Conservation (phyloP, 495 filamentous ascomycete species). For the Penicillium diatomitis region DNA sequence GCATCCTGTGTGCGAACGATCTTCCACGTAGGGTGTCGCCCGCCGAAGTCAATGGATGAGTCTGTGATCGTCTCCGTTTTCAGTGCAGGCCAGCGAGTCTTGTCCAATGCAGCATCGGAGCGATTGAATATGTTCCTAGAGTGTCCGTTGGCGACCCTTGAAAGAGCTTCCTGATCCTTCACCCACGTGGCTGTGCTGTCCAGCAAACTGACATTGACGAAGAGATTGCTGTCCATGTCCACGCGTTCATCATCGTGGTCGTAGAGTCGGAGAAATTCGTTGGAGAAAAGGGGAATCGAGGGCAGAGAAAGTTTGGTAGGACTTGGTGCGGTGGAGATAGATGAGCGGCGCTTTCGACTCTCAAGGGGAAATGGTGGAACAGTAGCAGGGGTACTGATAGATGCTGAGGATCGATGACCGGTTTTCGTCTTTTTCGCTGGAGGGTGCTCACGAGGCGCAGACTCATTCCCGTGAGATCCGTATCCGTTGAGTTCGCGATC, state of each 20-base stretch:
- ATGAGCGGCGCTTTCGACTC: conserved; percentile 44
- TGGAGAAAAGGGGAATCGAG: conserved; percentile 49
- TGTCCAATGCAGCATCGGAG: conserved; percentile 44
- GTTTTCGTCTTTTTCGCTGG: conserved; percentile 68
- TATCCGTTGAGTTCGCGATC: conserved; percentile 33
- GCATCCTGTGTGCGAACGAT: conserved; percentile 55
- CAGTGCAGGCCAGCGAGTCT: conserved; percentile 42
- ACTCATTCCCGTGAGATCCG: conserved; percentile 39
- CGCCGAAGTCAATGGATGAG: conserved; percentile 29
- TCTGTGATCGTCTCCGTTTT: conserved; percentile 39
- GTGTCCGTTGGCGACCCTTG: conserved; percentile 31
- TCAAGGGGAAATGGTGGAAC: conserved; percentile 25
- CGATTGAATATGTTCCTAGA: conserved; percentile 42
- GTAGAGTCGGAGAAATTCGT: conserved; percentile 62
- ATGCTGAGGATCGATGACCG: conserved; percentile 61
- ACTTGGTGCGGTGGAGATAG: conserved; percentile 38
- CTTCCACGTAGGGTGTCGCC: conserved; percentile 54
- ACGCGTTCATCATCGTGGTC: conserved; percentile 46
- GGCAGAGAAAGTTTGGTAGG: conserved; percentile 43
- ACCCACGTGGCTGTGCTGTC: conserved; percentile 65
- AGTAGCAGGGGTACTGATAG: conserved; percentile 50
- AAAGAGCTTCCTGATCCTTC: conserved; percentile 46
- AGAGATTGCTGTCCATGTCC: conserved; percentile 47
- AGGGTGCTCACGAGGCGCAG: conserved; percentile 45
- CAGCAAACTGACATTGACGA: conserved; percentile 58